These are phyloP conservation scores for Croton setiger DNA, from an alignment of 441 rosid species.

Conservation along the genomic window DNA sequence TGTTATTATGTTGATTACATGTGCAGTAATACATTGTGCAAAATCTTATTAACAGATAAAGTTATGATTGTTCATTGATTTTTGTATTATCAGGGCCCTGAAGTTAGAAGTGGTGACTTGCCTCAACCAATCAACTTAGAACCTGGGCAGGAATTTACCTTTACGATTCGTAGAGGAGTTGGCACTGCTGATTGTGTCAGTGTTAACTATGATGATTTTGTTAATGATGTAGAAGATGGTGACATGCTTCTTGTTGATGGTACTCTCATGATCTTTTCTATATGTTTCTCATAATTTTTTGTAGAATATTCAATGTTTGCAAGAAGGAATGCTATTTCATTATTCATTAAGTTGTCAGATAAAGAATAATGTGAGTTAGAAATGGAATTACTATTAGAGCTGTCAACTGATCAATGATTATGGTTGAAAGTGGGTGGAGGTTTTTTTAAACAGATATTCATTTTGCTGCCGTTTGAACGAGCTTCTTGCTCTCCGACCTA, in stretches of 20 bases:
- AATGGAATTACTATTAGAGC: no score
- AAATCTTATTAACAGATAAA: not conserved
- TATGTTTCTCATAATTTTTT: not conserved
- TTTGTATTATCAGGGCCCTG: conserved; percentile 71
- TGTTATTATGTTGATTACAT: not conserved
- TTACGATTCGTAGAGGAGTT: conserved; percentile 87
- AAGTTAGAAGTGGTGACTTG: conserved; percentile 98
- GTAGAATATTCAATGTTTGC: not conserved
- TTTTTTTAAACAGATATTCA: no score
- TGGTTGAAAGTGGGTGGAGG: not conserved
- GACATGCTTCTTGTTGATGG: conserved; percentile 99
- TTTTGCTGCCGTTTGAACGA: not conserved
- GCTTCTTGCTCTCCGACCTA: not conserved
- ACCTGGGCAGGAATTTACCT: conserved; percentile 89
- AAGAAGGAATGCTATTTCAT: not conserved
- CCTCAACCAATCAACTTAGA: conserved; percentile 73
- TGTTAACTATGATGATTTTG: conserved; percentile 97
- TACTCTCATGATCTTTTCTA: conserved; percentile 28
- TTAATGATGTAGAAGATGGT: conserved; percentile 84
- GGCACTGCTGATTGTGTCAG: conserved; percentile 79
- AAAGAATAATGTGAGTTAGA: not conserved
- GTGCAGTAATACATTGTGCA: not conserved
- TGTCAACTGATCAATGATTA: not conserved
- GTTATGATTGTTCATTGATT: conserved; percentile 2
- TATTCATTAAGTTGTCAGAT: not conserved